Evolutionary conservation across 441 rosid genomes (phyloP), one percentile per base, ranked within the genome.

Genomic region (Macaranga tanarius): DNA sequence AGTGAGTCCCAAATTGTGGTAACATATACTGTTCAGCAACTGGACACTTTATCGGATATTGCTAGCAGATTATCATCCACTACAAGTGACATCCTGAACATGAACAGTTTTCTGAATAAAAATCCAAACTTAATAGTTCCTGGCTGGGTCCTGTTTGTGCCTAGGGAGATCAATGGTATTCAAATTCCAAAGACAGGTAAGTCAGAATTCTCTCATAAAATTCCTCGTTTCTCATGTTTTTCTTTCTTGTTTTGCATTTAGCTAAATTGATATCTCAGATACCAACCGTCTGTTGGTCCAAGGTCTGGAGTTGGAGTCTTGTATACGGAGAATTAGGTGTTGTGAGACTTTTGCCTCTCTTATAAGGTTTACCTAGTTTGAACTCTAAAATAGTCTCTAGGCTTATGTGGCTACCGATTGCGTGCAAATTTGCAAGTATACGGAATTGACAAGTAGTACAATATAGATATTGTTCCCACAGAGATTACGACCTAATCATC

Each of bases 21-120:
- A 44, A 83, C 92, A 3, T 89, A 87, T 78, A 86, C 90, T 23
- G 86, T 89, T 73, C 84, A 87, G 81, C 58, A 23, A 42, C 75
- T 76, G 0, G 95, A 86, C 75, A 80, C 77, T 1, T 48, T 86
- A 50, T 73, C 80, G 7, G 64, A 44, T 62, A 86, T 89, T 15
- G 82, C 85, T 12, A 34, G 19, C 23, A 64, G 73, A 65, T 67
- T 87, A 26, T 78, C 86, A 34, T 77, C 89, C 31, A 71, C 77
- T 20, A 12, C 71, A 1, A 69, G 60, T 26, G 81, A 60, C 50
- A 77, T 86, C 23, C 56, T 73, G 77, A 77, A 70, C 56, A 59
- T 83, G 85, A 89, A 86, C 77, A 9, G 28, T 0, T 54, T 64
- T 73, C 50, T 84, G 73, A 73, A n/a, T 42, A 50, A 15, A 11